Percentiles rank a stretch among this genome's conserved stretches.
Conservation (phyloP, 1,284 basidiomycete species). For the Thelephora terrestris region DNA sequence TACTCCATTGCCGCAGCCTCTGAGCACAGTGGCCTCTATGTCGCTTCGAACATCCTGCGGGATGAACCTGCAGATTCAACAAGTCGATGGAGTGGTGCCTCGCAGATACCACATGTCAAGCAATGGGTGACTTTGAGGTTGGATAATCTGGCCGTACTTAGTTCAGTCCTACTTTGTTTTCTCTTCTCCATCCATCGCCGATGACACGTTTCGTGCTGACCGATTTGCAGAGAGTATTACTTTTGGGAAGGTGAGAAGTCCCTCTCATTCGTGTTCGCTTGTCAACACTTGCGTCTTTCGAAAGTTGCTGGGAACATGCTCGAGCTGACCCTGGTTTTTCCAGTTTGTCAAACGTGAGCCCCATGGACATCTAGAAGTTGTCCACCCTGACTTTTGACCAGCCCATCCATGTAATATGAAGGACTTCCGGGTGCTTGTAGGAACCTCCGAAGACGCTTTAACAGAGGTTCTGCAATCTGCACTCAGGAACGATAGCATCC, state of each 20-base stretch:
- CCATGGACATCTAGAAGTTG: background rate
- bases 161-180: slow-evolving; percentile 35
- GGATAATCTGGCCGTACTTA: slow-evolving; percentile 47
- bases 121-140: slow-evolving; percentile 66
- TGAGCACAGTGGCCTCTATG: slow-evolving; percentile 59
- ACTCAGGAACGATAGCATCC: slow-evolving; percentile 52
- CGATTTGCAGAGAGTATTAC: slow-evolving; percentile 47
- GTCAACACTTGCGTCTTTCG: background rate
- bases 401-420: slow-evolving; percentile 78
- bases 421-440: slow-evolving; percentile 63
- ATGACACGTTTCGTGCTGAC: slow-evolving; percentile 2
- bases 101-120: slow-evolving; percentile 40
- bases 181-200: background rate
- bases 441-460: slow-evolving; percentile 53
- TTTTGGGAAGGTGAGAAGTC: slow-evolving; percentile 63
- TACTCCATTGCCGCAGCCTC: slow-evolving; percentile 55
- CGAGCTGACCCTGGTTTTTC: background rate
- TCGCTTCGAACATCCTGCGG: slow-evolving; percentile 54
- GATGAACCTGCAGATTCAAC: slow-evolving; percentile 53
- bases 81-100: slow-evolving; percentile 64
- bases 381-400: slow-evolving; percentile 17
- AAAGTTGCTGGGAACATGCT: too few species aligned
- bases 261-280: background rate
- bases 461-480: slow-evolving; percentile 48
- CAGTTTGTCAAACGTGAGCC: slow-evolving; percentile 45